These are phyloP conservation scores for Phlyctochytrium arcticum DNA, from an alignment of 192 early-diverging fungal genomes.

Conservation along the genomic window DNA sequence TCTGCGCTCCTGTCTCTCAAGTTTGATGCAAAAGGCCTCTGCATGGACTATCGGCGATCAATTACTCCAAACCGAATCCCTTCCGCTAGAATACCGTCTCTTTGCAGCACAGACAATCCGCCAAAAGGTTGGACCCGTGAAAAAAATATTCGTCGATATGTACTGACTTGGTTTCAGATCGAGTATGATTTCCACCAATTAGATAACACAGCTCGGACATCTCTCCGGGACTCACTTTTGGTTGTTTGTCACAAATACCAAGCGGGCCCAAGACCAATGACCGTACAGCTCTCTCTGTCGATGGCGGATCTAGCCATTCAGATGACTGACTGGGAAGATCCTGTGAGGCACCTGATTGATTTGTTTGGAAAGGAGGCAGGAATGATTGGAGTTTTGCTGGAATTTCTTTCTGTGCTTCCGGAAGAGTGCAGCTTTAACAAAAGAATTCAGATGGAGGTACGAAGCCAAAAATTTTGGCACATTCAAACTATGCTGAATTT, in stretches of 20 bases:
- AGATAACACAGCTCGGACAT: conserved; percentile 52
- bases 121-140: conserved; percentile 61
- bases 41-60: conserved; percentile 83
- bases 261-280: conserved; percentile 58
- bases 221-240: conserved; percentile 77
- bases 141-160: background rate
- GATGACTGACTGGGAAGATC: conserved; percentile 69
- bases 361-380: conserved; percentile 60
- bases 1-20: background rate
- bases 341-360: conserved; percentile 67
- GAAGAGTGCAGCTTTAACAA: conserved; percentile 74
- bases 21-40: conserved; percentile 52
- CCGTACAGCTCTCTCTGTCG: conserved; percentile 76
- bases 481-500: background rate
- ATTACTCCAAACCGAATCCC: conserved; percentile 55
- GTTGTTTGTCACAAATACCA: conserved; percentile 55
- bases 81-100: conserved; percentile 58
- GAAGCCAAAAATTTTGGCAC: background rate
- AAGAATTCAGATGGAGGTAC: conserved; percentile 41
- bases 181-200: conserved; percentile 77
- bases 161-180: conserved; percentile 47
- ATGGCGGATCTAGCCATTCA: conserved; percentile 67
- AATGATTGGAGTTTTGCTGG: conserved; percentile 64
- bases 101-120: conserved; percentile 95
- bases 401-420: conserved; percentile 81